Base-by-base conservation (phyloP, 1,284 basidiomycete genomes). In the Dichomitus squalens region DNA sequence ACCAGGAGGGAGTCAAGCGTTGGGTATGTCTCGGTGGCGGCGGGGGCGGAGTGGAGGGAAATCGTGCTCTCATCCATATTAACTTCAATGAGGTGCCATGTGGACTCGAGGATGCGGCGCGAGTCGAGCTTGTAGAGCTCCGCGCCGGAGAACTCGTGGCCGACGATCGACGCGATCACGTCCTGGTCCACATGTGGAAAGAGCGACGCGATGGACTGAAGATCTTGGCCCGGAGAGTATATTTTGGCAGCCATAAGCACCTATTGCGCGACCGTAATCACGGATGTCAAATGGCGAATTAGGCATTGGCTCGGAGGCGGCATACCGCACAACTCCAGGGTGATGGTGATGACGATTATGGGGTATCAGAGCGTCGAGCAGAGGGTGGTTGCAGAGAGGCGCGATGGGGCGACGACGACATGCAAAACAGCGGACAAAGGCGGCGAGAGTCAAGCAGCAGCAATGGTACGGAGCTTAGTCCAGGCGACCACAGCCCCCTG, bases 81-180 rank as follows among this genome's bases (percentile, higher is more conserved):
- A n/a, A 63, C 53, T 41, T 72, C 70, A 48, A 71, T 58, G 52
- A 71, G 54, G 58, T 70, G 60, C 68, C 70, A 69, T 52, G 68
- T 65, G 23, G 68, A 65, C 52, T 72, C 70, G 43, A 67, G 59
- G 41, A 72, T 68, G 40, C 68, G 70, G 11, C 68, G 65, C 12
- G 70, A 69, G 59, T 75, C 72, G 43, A 72, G 69, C 66, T 73
- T 73, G 64, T 71, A 75, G 39, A 72, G 50, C 50, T 70, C 69
- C 29, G 63, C 61, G 29, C 66, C 69, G 18, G 67, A 61, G 18
- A 75, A 64, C 9, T 67, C 64, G 55, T 73, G 71, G 20, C 60
- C 58, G 46, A 73, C 63, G 51, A 74, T 70, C 36, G 69, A 62
- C 39, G 61, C 61, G 50, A 75, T 67, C 33, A 66, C 63, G 51